Percentiles rank a stretch among this genome's conserved stretches.
Evolutionary conservation across 2,329 filamentous ascomycete genomes (phyloP).

Genomic region (Diplodia sapinea): DNA sequence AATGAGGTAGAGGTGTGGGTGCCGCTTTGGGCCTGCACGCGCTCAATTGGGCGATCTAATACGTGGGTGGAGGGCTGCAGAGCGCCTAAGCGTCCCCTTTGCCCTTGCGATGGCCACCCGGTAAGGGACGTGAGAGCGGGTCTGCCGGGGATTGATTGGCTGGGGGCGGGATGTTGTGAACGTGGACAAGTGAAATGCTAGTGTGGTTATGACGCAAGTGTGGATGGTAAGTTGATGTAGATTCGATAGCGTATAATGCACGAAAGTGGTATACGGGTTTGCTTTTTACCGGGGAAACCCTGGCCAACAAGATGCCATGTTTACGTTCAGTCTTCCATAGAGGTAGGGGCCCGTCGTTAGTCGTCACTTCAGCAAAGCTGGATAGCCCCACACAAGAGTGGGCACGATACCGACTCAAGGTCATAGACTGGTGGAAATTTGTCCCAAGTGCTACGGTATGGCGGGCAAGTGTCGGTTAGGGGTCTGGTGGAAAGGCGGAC

Average conservation of each 20-base stretch:
- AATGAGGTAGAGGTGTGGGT: not conserved
- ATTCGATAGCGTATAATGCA: not conserved
- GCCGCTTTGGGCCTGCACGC: not conserved
- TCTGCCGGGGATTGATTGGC: slow-evolving; percentile 3
- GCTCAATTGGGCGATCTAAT: slow-evolving; percentile 7
- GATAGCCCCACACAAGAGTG: not conserved
- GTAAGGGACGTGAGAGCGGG: not conserved
- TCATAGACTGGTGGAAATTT: not conserved
- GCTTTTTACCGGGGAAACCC: slow-evolving; percentile 4
- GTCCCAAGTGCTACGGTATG: not conserved
- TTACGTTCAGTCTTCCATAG: not conserved
- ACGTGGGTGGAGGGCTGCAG: slow-evolving; percentile 2
- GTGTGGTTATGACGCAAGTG: not conserved
- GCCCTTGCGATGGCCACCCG: not conserved
- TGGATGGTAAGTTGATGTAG: not conserved
- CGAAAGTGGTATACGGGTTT: not conserved
- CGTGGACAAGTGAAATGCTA: not conserved
- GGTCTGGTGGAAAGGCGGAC: slow-evolving; percentile 1
- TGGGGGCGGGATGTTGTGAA: not conserved
- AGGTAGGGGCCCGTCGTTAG: not conserved
- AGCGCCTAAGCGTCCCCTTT: not conserved
- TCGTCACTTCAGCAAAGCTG: slow-evolving; percentile 12
- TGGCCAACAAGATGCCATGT: slow-evolving; percentile 10
- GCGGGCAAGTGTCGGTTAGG: not conserved
- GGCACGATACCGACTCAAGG: slow-evolving; percentile 1